Conservation (phyloP, 805 yeast genomes). For the Blastobotrys attinorum region DNA sequence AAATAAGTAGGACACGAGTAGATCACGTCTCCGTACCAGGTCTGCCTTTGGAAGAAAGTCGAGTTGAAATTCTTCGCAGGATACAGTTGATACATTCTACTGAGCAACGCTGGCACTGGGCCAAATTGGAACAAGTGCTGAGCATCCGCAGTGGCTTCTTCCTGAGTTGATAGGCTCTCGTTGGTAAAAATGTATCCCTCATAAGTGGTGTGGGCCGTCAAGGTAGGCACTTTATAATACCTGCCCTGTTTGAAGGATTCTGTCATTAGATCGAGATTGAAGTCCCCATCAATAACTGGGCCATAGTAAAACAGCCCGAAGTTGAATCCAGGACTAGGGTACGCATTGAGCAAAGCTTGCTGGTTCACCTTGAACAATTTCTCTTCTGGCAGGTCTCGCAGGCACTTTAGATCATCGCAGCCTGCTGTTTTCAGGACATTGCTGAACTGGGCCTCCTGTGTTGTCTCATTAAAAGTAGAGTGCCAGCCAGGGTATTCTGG, state of each 20-base stretch:
- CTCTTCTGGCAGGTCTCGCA: slow-evolving; percentile 5
- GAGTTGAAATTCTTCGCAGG: slow-evolving; percentile 4
- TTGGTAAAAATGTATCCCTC: slow-evolving; percentile 12
- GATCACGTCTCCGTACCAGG: slow-evolving; percentile 11
- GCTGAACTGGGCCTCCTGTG: slow-evolving; percentile 10
- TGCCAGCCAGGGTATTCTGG: slow-evolving; percentile 13
- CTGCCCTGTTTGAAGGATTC: slow-evolving; percentile 9
- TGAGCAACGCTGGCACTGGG: not conserved
- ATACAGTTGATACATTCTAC: slow-evolving; percentile 1
- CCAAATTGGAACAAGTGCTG: slow-evolving; percentile 2
- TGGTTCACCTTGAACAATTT: slow-evolving; percentile 3
- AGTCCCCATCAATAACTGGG: slow-evolving; percentile 14
- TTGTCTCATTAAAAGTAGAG: slow-evolving; percentile 5
- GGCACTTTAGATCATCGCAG: slow-evolving; percentile 10
- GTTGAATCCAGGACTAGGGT: slow-evolving; percentile 10
- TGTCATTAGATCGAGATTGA: slow-evolving; percentile 4
- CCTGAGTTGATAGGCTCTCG: slow-evolving; percentile 3
- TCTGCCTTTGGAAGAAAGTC: slow-evolving; percentile 7
- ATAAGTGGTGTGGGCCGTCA: slow-evolving; percentile 5
- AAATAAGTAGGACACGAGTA: slow-evolving; percentile 12
- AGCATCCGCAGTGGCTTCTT: slow-evolving; percentile 1
- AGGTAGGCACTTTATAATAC: slow-evolving; percentile 10
- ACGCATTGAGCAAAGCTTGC: not conserved
- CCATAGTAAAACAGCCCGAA: slow-evolving; percentile 10
- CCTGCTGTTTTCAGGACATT: slow-evolving; percentile 5